Conservation (phyloP, 805 yeast genomes). For the Hyphopichia homilentoma region DNA sequence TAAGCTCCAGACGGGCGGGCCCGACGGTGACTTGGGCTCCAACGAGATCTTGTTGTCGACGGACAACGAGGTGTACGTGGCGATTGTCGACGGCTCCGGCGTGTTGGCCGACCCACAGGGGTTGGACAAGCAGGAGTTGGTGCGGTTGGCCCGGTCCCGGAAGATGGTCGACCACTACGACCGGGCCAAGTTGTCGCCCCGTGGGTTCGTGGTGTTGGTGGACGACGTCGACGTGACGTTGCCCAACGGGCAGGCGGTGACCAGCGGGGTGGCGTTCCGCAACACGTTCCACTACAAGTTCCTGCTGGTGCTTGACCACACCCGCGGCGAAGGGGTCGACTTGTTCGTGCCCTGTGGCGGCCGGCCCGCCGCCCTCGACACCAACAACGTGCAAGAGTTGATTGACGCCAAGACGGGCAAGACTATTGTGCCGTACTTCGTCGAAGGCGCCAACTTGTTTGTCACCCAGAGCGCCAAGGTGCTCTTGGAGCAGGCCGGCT, state of each 20-base stretch:
- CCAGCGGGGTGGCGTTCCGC: conserved; percentile 87
- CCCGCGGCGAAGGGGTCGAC: conserved; percentile 65
- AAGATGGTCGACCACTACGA: conserved; percentile 71
- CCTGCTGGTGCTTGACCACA: conserved; percentile 55
- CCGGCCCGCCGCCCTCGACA: conserved; percentile 92
- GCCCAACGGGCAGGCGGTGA: conserved; percentile 72
- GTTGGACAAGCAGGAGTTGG: conserved; percentile 72
- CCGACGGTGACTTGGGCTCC: conserved; percentile 97
- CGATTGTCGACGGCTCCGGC: conserved; percentile 93
- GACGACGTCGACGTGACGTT: conserved; percentile 77
- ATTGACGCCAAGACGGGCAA: conserved; percentile 76
- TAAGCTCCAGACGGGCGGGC: conserved; percentile 97
- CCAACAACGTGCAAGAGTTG: conserved; percentile 70
- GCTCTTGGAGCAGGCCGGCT: conserved; percentile 81
- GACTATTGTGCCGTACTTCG: conserved; percentile 77
- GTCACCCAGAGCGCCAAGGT: conserved; percentile 93
- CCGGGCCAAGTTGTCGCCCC: conserved; percentile 56
- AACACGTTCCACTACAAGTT: conserved; percentile 81
- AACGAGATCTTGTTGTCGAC: conserved; percentile 88
- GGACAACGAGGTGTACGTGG: conserved; percentile 80
- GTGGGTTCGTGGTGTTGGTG: conserved; percentile 79
- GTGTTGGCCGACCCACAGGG: conserved; percentile 92
- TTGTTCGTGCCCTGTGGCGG: conserved; percentile 99
- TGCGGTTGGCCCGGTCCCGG: conserved; percentile 74
- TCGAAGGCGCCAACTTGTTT: conserved; percentile 96